These are phyloP conservation scores for Ascochyta koolunga DNA, from an alignment of 2,329 filamentous ascomycete species.

Conservation along the genomic window DNA sequence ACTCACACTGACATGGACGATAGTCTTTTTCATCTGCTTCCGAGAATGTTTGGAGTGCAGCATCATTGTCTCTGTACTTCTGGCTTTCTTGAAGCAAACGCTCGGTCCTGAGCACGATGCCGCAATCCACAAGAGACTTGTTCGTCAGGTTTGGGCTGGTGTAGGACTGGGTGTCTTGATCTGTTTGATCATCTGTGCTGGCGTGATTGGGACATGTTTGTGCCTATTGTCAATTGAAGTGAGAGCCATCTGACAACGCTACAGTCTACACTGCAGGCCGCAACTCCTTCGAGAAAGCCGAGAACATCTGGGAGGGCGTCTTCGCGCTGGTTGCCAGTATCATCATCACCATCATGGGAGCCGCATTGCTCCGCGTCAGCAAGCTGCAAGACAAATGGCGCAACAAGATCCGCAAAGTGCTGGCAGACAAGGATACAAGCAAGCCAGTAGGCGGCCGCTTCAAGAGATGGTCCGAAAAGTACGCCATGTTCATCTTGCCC, in stretches of 20 bases:
- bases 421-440: slow-evolving; percentile 61
- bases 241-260: neutral
- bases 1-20: slow-evolving; percentile 3
- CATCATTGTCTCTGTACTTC: slow-evolving; percentile 85
- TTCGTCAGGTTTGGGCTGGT: slow-evolving; percentile 73
- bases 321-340: slow-evolving; percentile 76
- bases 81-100: slow-evolving; percentile 84
- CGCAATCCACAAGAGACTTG: slow-evolving; percentile 69
- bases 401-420: slow-evolving; percentile 75
- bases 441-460: slow-evolving; percentile 54
- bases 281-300: slow-evolving; percentile 69
- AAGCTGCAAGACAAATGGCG: slow-evolving; percentile 89
- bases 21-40: slow-evolving; percentile 88
- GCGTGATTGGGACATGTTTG: slow-evolving; percentile 68
- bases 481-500: slow-evolving; percentile 84
- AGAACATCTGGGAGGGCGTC: slow-evolving; percentile 81
- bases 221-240: neutral
- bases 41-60: slow-evolving; percentile 82
- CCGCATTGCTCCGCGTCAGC: slow-evolving; percentile 77
- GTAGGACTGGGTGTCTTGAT: slow-evolving; percentile 66
- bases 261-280: slow-evolving; percentile 69
- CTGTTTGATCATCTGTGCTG: slow-evolving; percentile 67
- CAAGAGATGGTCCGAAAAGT: slow-evolving; percentile 73
- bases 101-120: slow-evolving; percentile 69
- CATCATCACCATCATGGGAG: slow-evolving; percentile 83